A percentile compares a stretch with the other conserved stretches of the same genome.
These are phyloP conservation scores for Botrytis deweyae DNA, from an alignment of 2,329 filamentous ascomycete genomes.

Conservation along the genomic window DNA sequence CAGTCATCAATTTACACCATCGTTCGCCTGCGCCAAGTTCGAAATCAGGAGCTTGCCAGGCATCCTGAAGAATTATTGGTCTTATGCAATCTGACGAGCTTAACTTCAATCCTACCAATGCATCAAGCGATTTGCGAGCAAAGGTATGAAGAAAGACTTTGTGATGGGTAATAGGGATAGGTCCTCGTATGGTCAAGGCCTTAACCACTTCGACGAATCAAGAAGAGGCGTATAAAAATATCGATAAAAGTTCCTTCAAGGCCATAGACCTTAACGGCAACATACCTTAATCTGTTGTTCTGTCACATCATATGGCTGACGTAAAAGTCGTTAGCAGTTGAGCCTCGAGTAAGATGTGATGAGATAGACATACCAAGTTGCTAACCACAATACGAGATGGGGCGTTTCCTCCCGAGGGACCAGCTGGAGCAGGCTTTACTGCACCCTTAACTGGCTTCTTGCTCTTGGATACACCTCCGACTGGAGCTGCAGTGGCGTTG, in stretches of 20 bases:
- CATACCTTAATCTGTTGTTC: conserved; percentile 99
- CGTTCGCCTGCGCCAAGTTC: conserved; percentile 40
- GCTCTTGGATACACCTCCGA: conserved; percentile 82
- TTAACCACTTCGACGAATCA: conserved; percentile 18
- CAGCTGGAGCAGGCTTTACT: conserved; percentile 63
- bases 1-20: conserved; percentile 28
- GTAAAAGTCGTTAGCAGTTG: conserved; percentile 24
- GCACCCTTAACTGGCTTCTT: conserved; percentile 60
- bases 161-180: conserved; percentile 32
- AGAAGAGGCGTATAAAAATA: conserved; percentile 50
- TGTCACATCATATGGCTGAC: conserved; percentile 89
- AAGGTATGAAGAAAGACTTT: conserved; percentile 43
- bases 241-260: conserved; percentile 68
- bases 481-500: conserved; percentile 57
- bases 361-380: conserved; percentile 75
- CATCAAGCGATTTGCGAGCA: conserved; percentile 37
- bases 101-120: conserved; percentile 52
- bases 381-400: conserved; percentile 82
- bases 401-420: conserved; percentile 58
- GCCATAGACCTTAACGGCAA: conserved; percentile 77
- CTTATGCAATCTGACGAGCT: conserved; percentile 55
- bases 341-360: not conserved
- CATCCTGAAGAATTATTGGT: conserved; percentile 45
- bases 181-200: conserved; percentile 23
- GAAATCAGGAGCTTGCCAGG: conserved; percentile 53